Base-by-base conservation (phyloP, 2,329 filamentous ascomycete species). In the Paramyrothecium roridum region DNA sequence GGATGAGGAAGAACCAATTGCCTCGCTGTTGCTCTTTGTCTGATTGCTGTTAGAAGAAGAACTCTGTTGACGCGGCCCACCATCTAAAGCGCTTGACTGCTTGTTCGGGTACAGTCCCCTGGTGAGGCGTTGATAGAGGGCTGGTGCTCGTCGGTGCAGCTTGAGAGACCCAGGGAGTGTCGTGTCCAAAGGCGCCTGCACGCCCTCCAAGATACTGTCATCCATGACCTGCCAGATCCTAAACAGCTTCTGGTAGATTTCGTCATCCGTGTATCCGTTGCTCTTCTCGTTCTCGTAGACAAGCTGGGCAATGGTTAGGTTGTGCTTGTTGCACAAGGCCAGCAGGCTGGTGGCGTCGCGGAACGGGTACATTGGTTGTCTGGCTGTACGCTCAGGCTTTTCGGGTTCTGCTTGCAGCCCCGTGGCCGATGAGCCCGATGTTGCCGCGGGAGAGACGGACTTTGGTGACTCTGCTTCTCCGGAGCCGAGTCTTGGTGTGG, bases 231-330 rank as follows among this genome's bases (percentile, higher is more conserved):
- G 69, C 78, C 78, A 80, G 54, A 80, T 80, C 34, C 73, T 71
- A 56, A 76, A 73, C 12, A 80, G 52, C 61, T 78, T 80, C n/a
- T 71, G 63, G 52, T 71, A 70, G 46, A 80, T 79, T 19, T 80
- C 76, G 11, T 79, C 76, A 48, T 80, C 76, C 0, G 74, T 76
- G 54, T 80, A 79, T 10, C 78, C 78, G 4, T 77, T 72, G 59
- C 78, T 78, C 67, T 77, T 80, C 57, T 80, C 78, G 52, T 80
- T 80, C 62, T 80, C 77, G 55, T 79, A 80, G 3, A 80, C 78
- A 30, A 80, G 59, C 59, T 80, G 78, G 1, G 78, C 78, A 26
- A 80, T 80, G 3, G 78, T 80, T 8, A 80, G 65, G 54, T 80
- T 80, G 63, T 80, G 75, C 58, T 78, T 76, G 50, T 75, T 72